These are phyloP conservation scores for Calocera cornea DNA, from an alignment of 768 basidiomycete species.

Conservation along the genomic window DNA sequence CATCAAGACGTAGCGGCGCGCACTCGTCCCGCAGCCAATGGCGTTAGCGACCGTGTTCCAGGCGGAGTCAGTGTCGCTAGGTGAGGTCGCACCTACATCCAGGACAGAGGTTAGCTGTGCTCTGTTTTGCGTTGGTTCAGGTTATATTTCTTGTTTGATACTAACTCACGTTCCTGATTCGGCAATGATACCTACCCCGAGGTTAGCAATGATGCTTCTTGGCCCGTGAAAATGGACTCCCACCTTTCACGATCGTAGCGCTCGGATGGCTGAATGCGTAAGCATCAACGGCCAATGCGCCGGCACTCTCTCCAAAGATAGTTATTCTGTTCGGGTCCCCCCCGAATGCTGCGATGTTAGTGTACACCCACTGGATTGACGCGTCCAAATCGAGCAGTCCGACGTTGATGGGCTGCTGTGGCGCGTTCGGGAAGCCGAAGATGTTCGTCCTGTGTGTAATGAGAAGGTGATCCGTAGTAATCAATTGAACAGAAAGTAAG, in stretches of 20 bases:
- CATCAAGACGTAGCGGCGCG: neutral
- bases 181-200: neutral
- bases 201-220: neutral
- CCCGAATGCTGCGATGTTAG: constrained; percentile 43
- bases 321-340: constrained; percentile 42
- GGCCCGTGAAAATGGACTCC: neutral
- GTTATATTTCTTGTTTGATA: neutral
- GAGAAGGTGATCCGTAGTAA: constrained; percentile 8
- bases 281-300: constrained; percentile 30
- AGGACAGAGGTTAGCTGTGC: neutral
- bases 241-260: neutral
- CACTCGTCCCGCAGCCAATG: neutral
- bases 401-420: constrained; percentile 21
- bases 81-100: neutral
- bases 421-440: constrained; percentile 21
- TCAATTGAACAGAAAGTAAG: neutral
- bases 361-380: constrained; percentile 34
- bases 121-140: neutral
- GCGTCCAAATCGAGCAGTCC: constrained; percentile 30
- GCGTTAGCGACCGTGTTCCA: neutral
- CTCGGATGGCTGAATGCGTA: neutral
- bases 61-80: neutral
- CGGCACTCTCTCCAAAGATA: constrained; percentile 43
- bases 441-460: constrained; percentile 25
- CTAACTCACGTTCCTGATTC: neutral